These are phyloP conservation scores for Gastrolobium villosum DNA, from an alignment of 306 rosid genomes.

Conservation along the genomic window DNA sequence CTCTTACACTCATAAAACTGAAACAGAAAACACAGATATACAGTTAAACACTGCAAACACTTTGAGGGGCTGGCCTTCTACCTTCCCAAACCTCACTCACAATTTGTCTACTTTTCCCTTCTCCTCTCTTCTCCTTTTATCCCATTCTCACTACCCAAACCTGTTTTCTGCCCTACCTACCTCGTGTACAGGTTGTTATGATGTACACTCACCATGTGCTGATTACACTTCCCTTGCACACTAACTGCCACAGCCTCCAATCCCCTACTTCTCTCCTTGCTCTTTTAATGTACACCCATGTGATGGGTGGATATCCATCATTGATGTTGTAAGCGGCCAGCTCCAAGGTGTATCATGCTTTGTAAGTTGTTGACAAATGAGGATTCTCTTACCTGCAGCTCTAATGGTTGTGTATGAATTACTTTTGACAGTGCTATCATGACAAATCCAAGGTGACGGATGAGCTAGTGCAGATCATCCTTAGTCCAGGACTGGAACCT, in stretches of 20 bases:
- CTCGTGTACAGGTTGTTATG: background rate
- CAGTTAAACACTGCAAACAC: background rate
- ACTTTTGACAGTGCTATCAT: constrained; percentile 83
- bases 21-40: background rate
- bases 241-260: background rate
- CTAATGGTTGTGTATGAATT: constrained; percentile 39
- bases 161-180: background rate
- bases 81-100: constrained; percentile 12
- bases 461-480: constrained; percentile 85
- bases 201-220: background rate
- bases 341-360: constrained; percentile 36
- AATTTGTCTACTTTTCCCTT: background rate
- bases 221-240: constrained; percentile 8
- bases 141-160: background rate
- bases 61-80: constrained; percentile 15
- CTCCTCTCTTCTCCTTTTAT: background rate
- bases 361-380: constrained; percentile 26
- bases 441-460: constrained; percentile 90
- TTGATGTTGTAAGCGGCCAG: constrained; percentile 2
- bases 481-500: constrained; percentile 90
- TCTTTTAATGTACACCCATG: constrained; percentile 1
- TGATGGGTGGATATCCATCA: constrained; percentile 14
- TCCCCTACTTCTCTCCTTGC: background rate
- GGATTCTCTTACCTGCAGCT: constrained; percentile 17
- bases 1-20: constrained; percentile 9